A percentile compares a stretch with the other conserved stretches of the same genome.
Conservation (phyloP, 805 yeast genomes). For the Hanseniaspora pseudoguilliermondii region DNA sequence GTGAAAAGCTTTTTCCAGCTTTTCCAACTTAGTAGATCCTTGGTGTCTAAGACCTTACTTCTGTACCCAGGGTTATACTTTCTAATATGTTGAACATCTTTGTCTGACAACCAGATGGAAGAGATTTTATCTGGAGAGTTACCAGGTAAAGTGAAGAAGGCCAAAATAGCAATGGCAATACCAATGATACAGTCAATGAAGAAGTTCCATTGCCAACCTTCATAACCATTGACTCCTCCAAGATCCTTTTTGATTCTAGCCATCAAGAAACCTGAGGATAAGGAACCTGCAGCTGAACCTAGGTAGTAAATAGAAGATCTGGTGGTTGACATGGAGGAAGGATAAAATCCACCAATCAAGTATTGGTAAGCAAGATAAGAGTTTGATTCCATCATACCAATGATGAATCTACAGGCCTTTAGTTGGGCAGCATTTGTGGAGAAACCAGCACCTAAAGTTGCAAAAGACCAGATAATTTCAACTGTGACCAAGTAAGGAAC, state of each 20-base stretch:
- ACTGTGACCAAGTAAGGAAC: slow-evolving; percentile 35
- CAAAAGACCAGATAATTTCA: slow-evolving; percentile 50
- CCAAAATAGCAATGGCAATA: slow-evolving; percentile 43
- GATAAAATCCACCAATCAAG: slow-evolving; percentile 46
- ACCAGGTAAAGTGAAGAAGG: slow-evolving; percentile 49
- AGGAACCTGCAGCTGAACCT: slow-evolving; percentile 50
- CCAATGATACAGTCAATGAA: slow-evolving; percentile 53
- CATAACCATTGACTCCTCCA: slow-evolving; percentile 39
- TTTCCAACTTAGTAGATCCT: slow-evolving; percentile 30
- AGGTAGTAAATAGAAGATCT: slow-evolving; percentile 50
- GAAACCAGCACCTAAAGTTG: slow-evolving; percentile 41
- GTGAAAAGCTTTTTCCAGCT: slow-evolving; percentile 43
- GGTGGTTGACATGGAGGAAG: slow-evolving; percentile 43
- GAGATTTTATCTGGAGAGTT: slow-evolving; percentile 44
- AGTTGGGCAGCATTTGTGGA: slow-evolving; percentile 36
- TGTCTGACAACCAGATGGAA: slow-evolving; percentile 41
- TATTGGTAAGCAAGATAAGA: slow-evolving; percentile 48
- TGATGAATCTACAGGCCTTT: slow-evolving; percentile 47
- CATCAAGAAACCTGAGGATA: slow-evolving; percentile 52
- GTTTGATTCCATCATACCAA: slow-evolving; percentile 54
- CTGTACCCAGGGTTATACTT: slow-evolving; percentile 15
- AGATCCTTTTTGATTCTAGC: slow-evolving; percentile 39
- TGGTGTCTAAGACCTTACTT: slow-evolving; percentile 25
- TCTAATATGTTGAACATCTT: slow-evolving; percentile 43
- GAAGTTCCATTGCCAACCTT: slow-evolving; percentile 66